These are phyloP conservation scores for Aspergillus candidus DNA, from an alignment of 2,329 filamentous ascomycete genomes.

Conservation along the genomic window DNA sequence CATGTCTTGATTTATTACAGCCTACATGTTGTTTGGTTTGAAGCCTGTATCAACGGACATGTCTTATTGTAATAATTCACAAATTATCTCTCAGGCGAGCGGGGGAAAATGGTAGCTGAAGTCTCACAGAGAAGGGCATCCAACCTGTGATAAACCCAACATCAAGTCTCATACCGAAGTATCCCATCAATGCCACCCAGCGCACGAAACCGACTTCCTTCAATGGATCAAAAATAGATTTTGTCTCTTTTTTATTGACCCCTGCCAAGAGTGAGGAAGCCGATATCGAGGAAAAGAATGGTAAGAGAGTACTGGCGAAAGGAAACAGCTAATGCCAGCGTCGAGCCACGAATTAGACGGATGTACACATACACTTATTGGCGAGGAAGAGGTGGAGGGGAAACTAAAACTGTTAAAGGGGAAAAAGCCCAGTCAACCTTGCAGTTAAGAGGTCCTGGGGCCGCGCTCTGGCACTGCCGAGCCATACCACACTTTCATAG, in stretches of 20 bases:
- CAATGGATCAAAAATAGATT: conserved; percentile 14
- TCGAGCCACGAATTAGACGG: conserved; percentile 1
- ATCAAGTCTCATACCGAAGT: conserved; percentile 20
- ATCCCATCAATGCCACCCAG: conserved; percentile 22
- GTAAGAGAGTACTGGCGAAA: not conserved
- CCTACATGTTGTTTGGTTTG: too few relatives aligned
- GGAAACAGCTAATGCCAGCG: conserved; percentile 3
- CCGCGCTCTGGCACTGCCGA: conserved; percentile 12
- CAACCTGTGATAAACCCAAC: conserved; percentile 21
- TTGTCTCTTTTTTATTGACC: conserved; percentile 8
- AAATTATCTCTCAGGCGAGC: not conserved
- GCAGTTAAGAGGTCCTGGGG: conserved; percentile 15
- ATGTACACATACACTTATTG: not conserved
- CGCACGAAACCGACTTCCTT: conserved; percentile 16
- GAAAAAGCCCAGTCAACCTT: not conserved
- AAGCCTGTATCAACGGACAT: too few relatives aligned
- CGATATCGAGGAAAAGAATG: not conserved
- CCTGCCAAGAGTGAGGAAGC: conserved; percentile 11
- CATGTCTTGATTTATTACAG: too few relatives aligned
- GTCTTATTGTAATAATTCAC: not conserved
- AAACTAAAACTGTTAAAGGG: too few relatives aligned
- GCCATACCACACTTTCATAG: conserved; percentile 20
- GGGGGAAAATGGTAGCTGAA: conserved; percentile 9
- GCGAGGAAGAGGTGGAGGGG: too few relatives aligned
- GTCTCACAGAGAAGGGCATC: conserved; percentile 15